Percentiles rank a stretch among this genome's conserved stretches.
These are phyloP conservation scores for Fusarium oligoseptatum DNA, from an alignment of 2,329 filamentous ascomycete genomes.

Conservation along the genomic window DNA sequence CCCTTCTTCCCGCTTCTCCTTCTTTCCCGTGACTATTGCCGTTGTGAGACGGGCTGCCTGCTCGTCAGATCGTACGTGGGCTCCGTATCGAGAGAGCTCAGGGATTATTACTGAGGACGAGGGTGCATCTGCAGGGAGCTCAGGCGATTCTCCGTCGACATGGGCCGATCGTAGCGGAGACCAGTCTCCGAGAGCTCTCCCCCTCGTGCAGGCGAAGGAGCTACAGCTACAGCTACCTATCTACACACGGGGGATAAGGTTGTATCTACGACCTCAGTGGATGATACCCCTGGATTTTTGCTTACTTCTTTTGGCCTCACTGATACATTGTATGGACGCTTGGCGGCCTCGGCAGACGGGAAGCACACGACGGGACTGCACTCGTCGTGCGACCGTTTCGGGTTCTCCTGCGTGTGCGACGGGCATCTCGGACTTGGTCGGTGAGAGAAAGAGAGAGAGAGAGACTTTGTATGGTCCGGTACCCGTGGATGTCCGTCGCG, in stretches of 20 bases:
- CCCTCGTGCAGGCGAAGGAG: background rate
- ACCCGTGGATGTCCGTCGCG: background rate
- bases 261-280: background rate
- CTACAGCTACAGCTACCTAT: background rate
- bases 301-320: background rate
- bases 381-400: conserved; percentile 4
- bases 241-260: background rate
- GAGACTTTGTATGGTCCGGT: background rate
- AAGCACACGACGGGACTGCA: conserved; percentile 4
- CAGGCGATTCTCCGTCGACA: conserved; percentile 45
- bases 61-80: conserved; percentile 23
- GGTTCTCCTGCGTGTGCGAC: background rate
- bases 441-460: conserved; percentile 6
- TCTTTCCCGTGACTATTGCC: background rate
- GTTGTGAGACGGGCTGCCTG: conserved; percentile 2
- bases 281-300: background rate
- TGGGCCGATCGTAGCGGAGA: conserved; percentile 42
- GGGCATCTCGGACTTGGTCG: conserved; percentile 13
- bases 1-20: background rate
- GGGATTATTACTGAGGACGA: conserved; percentile 18
- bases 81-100: conserved; percentile 18
- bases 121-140: conserved; percentile 38
- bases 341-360: conserved; percentile 1
- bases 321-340: background rate
- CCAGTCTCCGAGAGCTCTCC: conserved; percentile 28